Conservation (phyloP, 1,284 basidiomycete genomes). For the Apiotrichum siamense region DNA sequence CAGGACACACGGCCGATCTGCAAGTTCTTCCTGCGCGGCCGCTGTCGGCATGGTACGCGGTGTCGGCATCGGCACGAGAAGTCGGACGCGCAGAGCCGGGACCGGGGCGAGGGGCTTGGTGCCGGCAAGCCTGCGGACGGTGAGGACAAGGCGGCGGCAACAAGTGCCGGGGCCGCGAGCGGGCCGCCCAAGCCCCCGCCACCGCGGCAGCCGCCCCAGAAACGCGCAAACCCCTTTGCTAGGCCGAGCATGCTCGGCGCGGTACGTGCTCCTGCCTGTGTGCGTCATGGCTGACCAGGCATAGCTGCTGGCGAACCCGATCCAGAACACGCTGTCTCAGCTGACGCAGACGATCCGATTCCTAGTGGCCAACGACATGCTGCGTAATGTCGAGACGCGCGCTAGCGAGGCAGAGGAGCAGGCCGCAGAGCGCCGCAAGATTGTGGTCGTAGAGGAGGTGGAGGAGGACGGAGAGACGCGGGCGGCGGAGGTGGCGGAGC, state of each 20-base stretch:
- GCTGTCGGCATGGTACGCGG: conserved; percentile 32
- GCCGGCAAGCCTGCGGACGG: background rate
- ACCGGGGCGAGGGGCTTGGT: background rate
- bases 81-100: background rate
- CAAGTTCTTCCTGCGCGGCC: conserved; percentile 36
- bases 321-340: conserved; percentile 83
- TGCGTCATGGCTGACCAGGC: background rate
- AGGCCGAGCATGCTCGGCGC: conserved; percentile 66
- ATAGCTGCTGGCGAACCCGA: conserved; percentile 66
- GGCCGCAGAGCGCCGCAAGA: conserved; percentile 30
- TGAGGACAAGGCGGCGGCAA: background rate
- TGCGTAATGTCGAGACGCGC: conserved; percentile 71
- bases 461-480: too few relatives aligned
- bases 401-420: conserved; percentile 70
- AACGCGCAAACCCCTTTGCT: conserved; percentile 62
- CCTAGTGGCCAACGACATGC: conserved; percentile 84
- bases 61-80: conserved; percentile 33
- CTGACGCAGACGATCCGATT: conserved; percentile 90
- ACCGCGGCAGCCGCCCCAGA: conserved; percentile 54
- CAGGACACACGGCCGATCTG: conserved; percentile 21
- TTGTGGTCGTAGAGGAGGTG: conserved; percentile 18
- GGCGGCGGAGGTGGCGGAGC: too few relatives aligned
- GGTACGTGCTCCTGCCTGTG: conserved; percentile 50
- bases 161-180: background rate
- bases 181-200: conserved; percentile 13